phyloP scores from a whole-genome alignment of 306 rosid species.

The Lathyrus aphaca region DNA sequence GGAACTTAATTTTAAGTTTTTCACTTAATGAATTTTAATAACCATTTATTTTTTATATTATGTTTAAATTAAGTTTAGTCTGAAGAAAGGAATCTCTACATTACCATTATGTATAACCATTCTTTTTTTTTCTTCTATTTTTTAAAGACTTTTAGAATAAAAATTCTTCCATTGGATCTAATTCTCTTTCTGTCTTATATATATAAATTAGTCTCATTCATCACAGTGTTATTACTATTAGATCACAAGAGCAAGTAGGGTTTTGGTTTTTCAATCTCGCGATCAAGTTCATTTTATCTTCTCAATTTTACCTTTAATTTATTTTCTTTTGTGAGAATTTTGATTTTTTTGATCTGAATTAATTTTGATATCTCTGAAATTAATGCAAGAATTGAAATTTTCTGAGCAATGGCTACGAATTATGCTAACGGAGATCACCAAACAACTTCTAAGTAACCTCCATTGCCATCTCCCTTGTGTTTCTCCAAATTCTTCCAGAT shows the following conservation, averaged over 20 bases:
- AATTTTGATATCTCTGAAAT: slow-evolving; percentile 32
- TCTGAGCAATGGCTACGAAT: slow-evolving; percentile 58
- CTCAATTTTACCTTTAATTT: slow-evolving; percentile 19
- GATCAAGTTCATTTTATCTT: slow-evolving; percentile 35
- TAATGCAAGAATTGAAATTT: slow-evolving; percentile 43
- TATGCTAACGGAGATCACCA: slow-evolving; percentile 59
- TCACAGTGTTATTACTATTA: slow-evolving; percentile 31
- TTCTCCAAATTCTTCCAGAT: slow-evolving; percentile 89
- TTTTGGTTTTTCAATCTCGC: slow-evolving; percentile 36
- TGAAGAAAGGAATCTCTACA: neutral
- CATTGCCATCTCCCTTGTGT: slow-evolving; percentile 85
- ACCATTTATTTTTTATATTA: neutral
- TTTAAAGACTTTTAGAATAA: neutral
- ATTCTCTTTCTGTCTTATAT: slow-evolving; percentile 24
- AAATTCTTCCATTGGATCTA: slow-evolving; percentile 22
- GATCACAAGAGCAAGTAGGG: slow-evolving; percentile 48
- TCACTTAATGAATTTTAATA: neutral
- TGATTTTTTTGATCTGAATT: slow-evolving; percentile 1
- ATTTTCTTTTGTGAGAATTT: slow-evolving; percentile 6
- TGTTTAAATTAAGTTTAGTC: neutral
- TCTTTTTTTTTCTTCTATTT: neutral
- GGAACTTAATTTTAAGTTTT: neutral
- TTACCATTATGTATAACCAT: no score
- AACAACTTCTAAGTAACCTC: slow-evolving; percentile 64
- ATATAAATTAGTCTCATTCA: slow-evolving; percentile 50